Evolutionary conservation across 2,329 filamentous ascomycete genomes (phyloP), one percentile per base, ranked within the genome.

Genomic region (Epichloe sylvatica): DNA sequence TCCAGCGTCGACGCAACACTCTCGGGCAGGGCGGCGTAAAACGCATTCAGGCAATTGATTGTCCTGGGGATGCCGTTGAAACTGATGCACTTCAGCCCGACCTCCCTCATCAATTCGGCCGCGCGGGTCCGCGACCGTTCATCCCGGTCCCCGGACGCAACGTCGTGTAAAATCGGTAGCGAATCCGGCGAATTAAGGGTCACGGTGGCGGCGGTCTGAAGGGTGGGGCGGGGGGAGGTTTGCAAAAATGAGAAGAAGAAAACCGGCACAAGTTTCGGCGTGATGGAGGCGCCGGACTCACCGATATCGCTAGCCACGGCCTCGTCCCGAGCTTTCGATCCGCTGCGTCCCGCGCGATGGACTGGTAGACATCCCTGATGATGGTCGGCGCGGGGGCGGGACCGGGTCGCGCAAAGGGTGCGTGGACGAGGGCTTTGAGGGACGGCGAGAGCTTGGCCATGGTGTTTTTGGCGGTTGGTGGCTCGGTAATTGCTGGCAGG

Each of bases 111-210:
- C 51, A 86, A 72, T 62, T 86, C 83, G 53, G 83, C 84, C 35
- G 76, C 71, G 25, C 72, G 68, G 3, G 76, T 67, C 5, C 55
- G 47, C 53, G 43, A 25, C 30, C 11, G 15, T 52, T 51, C 42
- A 49, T 47, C 50, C 54, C 53, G 44, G 52, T 58, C 49, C 6
- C 57, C 47, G 4, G 66, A 58, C 11, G 75, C 74, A 34, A 77
- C 65, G 49, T 73, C 60, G 66, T 80, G 81, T 12, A 90, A 75
- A 21, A 75, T 67, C 4, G 77, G 68, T 55, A 91, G 77, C 3
- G 85, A 84, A 51, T 85, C 83, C 23, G 86, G 86, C 2, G 86
- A 89, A 70, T 94, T 92, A 71, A 92, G 80, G 1, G 87, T 92
- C 69, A 91, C 86, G 2, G 86, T 88, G 17, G 86, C 82, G 34